Evolutionary conservation across 495 filamentous ascomycete species (phyloP).

Genomic region (Lasiosphaeria ovina): DNA sequence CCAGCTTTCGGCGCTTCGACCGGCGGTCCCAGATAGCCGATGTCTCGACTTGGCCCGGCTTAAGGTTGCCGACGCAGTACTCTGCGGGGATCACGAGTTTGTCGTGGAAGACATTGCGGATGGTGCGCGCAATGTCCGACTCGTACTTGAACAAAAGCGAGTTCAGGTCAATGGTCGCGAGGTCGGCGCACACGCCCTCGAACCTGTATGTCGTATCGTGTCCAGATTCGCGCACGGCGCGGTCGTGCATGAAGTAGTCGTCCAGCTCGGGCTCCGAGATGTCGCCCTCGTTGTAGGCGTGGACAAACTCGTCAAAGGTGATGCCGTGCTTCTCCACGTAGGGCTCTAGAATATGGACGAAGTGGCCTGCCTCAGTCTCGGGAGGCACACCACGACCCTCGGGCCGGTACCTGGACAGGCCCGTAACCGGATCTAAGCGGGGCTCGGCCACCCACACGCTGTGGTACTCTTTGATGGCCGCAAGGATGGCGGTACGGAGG

Average conservation of each 20-base stretch:
- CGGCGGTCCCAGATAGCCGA: conserved; percentile 87
- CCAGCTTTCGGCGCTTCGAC: conserved; percentile 70
- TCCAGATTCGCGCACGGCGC: conserved; percentile 92
- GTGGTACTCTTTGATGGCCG: conserved; percentile 96
- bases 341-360: conserved; percentile 79
- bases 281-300: conserved; percentile 76
- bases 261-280: conserved; percentile 86
- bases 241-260: conserved; percentile 92
- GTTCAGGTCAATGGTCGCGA: conserved; percentile 93
- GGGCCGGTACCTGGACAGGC: conserved; percentile 87
- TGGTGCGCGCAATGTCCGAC: conserved; percentile 79
- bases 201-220: conserved; percentile 95
- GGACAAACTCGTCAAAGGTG: conserved; percentile 75
- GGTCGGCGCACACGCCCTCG: conserved; percentile 79
- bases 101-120: conserved; percentile 79
- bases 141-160: conserved; percentile 95
- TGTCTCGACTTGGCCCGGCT: conserved; percentile 63
- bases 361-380: conserved; percentile 88
- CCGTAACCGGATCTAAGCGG: conserved; percentile 72
- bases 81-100: conserved; percentile 73
- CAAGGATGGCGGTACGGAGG: conserved; percentile 71
- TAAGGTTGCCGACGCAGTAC: conserved; percentile 62
- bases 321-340: conserved; percentile 83
- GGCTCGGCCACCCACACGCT: conserved; percentile 83
- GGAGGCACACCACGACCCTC: conserved; percentile 89